These are phyloP conservation scores for Dichomitus squalens DNA, from an alignment of 1,284 basidiomycete species.

Conservation along the genomic window DNA sequence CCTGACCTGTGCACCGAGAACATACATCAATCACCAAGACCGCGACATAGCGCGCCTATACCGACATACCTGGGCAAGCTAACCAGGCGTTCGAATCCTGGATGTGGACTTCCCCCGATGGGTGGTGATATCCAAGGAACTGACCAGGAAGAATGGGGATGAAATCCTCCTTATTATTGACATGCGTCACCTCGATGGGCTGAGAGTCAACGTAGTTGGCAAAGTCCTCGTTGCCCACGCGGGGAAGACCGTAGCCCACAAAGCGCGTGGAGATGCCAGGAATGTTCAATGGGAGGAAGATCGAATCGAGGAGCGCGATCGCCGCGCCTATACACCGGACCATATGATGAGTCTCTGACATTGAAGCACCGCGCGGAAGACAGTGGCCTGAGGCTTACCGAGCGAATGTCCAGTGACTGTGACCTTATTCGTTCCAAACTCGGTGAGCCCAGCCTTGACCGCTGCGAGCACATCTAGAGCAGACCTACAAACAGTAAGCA, in stretches of 20 bases:
- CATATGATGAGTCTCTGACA: neutral
- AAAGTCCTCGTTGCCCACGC: slow-evolving; percentile 61
- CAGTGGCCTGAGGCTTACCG: slow-evolving; percentile 34
- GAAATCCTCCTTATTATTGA: slow-evolving; percentile 36
- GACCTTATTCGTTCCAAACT: slow-evolving; percentile 33
- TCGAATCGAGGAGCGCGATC: slow-evolving; percentile 46
- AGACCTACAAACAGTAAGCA: slow-evolving; percentile 25
- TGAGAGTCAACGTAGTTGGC: slow-evolving; percentile 58
- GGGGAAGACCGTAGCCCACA: slow-evolving; percentile 55
- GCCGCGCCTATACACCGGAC: slow-evolving; percentile 39
- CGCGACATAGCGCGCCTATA: neutral
- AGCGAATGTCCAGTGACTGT: slow-evolving; percentile 44
- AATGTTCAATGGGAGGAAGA: slow-evolving; percentile 49
- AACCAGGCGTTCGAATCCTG: slow-evolving; percentile 48
- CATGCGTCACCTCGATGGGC: slow-evolving; percentile 29
- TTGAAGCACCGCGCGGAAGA: neutral
- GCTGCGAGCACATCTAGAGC: slow-evolving; percentile 39
- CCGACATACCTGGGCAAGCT: slow-evolving; percentile 43
- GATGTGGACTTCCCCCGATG: slow-evolving; percentile 64
- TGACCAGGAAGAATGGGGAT: slow-evolving; percentile 37
- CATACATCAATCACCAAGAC: neutral
- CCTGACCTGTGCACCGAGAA: slow-evolving; percentile 43
- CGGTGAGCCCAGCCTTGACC: slow-evolving; percentile 35
- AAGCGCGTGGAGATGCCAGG: slow-evolving; percentile 40
- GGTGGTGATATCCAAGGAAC: slow-evolving; percentile 54